These are phyloP conservation scores for Phytophthora uliginosa DNA, from an alignment of 352 stramenopile genomes.

Conservation along the genomic window DNA sequence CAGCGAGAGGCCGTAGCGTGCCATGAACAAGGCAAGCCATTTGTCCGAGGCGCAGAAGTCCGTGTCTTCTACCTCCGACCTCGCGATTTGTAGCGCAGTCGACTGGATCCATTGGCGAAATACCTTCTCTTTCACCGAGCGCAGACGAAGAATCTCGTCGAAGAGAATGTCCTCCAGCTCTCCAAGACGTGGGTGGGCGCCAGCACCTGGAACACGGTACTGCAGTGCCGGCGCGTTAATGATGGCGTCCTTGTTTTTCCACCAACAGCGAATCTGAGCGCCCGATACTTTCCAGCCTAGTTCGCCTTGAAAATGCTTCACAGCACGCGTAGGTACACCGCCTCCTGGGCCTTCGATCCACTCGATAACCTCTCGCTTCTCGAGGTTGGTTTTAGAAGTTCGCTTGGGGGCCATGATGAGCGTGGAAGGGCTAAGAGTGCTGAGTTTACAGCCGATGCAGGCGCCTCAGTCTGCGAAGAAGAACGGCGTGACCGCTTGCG, in stretches of 20 bases:
- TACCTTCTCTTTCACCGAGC: slow-evolving; percentile 16
- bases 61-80: too few species aligned
- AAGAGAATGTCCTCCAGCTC: slow-evolving; percentile 30
- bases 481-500: too few species aligned
- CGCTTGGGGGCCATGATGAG: slow-evolving; percentile 8
- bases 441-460: too few species aligned
- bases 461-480: too few species aligned
- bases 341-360: slow-evolving; percentile 11
- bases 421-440: too few species aligned
- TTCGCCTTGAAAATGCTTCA: slow-evolving; percentile 24
- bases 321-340: background rate
- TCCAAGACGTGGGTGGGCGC: slow-evolving; percentile 5
- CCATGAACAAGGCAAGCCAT: too few species aligned
- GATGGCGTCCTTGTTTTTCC: slow-evolving; percentile 18
- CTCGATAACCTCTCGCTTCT: slow-evolving; percentile 28
- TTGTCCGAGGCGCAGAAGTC: too few species aligned
- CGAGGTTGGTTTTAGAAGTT: slow-evolving; percentile 17
- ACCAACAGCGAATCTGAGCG: slow-evolving; percentile 33
- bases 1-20: too few species aligned
- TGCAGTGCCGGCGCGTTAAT: slow-evolving; percentile 9
- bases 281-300: slow-evolving; percentile 18
- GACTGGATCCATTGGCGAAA: slow-evolving; percentile 21
- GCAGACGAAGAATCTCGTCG: slow-evolving; percentile 18
- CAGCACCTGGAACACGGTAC: background rate
- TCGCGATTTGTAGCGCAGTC: background rate